These are phyloP conservation scores for Cyclospora cayetanensis DNA, from an alignment of 169 alveolate genomes.

Conservation along the genomic window DNA sequence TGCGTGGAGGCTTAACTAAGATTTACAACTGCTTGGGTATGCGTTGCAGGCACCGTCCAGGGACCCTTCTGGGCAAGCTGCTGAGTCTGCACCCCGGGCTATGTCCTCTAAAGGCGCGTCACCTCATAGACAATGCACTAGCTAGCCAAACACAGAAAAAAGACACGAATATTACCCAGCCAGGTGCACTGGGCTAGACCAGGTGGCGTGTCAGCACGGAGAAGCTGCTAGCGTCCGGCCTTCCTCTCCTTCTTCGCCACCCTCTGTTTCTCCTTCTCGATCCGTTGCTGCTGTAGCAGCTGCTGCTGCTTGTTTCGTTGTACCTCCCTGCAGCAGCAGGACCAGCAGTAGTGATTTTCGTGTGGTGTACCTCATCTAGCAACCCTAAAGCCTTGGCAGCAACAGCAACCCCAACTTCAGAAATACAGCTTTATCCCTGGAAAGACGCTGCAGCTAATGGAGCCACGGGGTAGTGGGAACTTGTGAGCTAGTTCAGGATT, in stretches of 20 bases:
- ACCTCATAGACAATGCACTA: background rate
- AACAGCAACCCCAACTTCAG: too few species aligned
- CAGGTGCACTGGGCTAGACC: background rate
- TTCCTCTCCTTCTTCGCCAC: slow-evolving; percentile 23
- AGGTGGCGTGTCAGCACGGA: background rate
- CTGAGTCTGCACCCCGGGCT: background rate
- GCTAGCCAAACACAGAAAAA: background rate
- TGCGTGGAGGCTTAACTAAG: background rate
- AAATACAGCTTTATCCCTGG: too few species aligned
- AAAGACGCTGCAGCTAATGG: too few species aligned
- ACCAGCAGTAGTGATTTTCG: background rate
- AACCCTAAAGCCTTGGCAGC: slow-evolving; percentile 18
- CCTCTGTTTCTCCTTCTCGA: slow-evolving; percentile 29
- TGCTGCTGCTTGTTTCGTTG: slow-evolving; percentile 31
- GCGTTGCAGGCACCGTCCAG: slow-evolving; percentile 19
- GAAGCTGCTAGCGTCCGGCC: slow-evolving; percentile 39
- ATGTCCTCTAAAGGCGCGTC: background rate
- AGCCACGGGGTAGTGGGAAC: too few species aligned
- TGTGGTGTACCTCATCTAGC: background rate
- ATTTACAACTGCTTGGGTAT: slow-evolving; percentile 18
- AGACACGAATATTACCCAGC: background rate
- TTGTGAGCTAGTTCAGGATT: slow-evolving; percentile 4
- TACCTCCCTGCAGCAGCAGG: slow-evolving; percentile 51
- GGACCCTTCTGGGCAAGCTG: background rate
- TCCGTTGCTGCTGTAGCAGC: slow-evolving; percentile 50